These are phyloP conservation scores for Paecilomyces sp. DNA, from an alignment of 2,329 filamentous ascomycete genomes.

Conservation along the genomic window DNA sequence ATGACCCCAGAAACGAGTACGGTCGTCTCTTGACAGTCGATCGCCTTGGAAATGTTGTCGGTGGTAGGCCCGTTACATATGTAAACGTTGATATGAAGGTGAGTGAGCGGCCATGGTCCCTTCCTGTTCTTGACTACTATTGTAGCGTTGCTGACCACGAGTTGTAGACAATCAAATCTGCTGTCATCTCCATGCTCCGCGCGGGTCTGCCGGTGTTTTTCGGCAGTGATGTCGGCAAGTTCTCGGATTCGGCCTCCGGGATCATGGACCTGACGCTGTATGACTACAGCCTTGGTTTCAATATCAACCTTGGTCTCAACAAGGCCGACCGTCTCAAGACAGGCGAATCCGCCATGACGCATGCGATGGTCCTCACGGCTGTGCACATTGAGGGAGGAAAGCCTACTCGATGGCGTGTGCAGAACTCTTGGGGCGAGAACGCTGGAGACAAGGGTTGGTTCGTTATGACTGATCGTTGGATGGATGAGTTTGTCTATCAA, in stretches of 20 bases:
- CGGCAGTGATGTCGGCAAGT: constrained; percentile 80
- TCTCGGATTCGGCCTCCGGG: constrained; percentile 58
- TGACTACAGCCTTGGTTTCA: constrained; percentile 80
- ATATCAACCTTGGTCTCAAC: constrained; percentile 62
- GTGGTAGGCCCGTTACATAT: constrained; percentile 68
- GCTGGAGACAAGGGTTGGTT: constrained; percentile 76
- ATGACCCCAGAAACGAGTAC: constrained; percentile 74
- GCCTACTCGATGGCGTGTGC: constrained; percentile 72
- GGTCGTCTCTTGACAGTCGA: constrained; percentile 67
- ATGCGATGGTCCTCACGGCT: constrained; percentile 84
- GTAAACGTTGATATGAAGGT: constrained; percentile 69
- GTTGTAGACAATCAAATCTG: constrained; percentile 56
- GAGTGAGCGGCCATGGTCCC: background rate
- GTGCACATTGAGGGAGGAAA: constrained; percentile 68
- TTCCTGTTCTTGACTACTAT: background rate
- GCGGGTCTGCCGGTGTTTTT: constrained; percentile 80
- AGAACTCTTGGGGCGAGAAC: constrained; percentile 73
- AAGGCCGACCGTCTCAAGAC: constrained; percentile 69
- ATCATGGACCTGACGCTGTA: constrained; percentile 74
- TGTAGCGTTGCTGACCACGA: background rate
- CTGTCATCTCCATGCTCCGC: constrained; percentile 69
- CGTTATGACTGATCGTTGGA: constrained; percentile 77
- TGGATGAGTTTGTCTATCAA: constrained; percentile 78
- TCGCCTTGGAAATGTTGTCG: constrained; percentile 73
- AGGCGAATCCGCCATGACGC: constrained; percentile 77